Percentiles rank a stretch among this genome's conserved stretches.
Evolutionary conservation across 441 rosid species (phyloP).

Genomic region (Hura crepitans): DNA sequence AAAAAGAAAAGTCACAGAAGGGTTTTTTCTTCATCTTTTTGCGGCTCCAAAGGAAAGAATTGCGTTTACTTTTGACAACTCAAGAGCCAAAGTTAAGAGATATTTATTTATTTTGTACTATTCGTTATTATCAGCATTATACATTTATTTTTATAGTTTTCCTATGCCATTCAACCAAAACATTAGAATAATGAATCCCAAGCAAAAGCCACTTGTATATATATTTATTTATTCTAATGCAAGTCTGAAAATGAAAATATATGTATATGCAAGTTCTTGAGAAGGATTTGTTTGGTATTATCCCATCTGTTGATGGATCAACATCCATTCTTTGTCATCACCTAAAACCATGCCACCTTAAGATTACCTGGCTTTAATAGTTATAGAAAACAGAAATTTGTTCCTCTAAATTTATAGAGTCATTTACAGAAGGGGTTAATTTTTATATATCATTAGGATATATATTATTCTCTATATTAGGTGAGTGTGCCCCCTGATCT

Average conservation of each 20-base stretch:
- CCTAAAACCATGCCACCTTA: conserved; percentile 83
- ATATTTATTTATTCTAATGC: no score
- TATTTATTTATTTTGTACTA: no score
- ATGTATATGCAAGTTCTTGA: conserved; percentile 23
- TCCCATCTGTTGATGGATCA: conserved; percentile 91
- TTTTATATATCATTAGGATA: conserved; percentile 17
- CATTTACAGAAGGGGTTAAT: conserved; percentile 15
- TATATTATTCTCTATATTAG: conserved; percentile 22
- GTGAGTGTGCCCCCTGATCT: conserved; percentile 1
- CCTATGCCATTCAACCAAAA: conserved; percentile 36
- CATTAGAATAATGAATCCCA: conserved; percentile 29
- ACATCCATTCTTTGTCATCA: conserved; percentile 85
- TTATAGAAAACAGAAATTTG: conserved; percentile 42
- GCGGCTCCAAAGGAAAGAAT: background rate
- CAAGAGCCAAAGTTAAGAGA: background rate
- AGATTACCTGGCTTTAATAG: conserved; percentile 71
- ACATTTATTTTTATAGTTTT: conserved; percentile 7
- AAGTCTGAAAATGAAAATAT: background rate
- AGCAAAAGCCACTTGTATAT: conserved; percentile 43
- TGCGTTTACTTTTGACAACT: conserved; percentile 30
- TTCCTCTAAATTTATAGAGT: conserved; percentile 10
- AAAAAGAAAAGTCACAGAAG: background rate
- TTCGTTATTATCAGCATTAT: no score
- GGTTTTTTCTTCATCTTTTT: conserved; percentile 17
- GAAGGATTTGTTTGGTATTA: conserved; percentile 79